Evolutionary conservation across 2,329 filamentous ascomycete genomes (phyloP).

Genomic region (Paracoccidioides brasiliensis): DNA sequence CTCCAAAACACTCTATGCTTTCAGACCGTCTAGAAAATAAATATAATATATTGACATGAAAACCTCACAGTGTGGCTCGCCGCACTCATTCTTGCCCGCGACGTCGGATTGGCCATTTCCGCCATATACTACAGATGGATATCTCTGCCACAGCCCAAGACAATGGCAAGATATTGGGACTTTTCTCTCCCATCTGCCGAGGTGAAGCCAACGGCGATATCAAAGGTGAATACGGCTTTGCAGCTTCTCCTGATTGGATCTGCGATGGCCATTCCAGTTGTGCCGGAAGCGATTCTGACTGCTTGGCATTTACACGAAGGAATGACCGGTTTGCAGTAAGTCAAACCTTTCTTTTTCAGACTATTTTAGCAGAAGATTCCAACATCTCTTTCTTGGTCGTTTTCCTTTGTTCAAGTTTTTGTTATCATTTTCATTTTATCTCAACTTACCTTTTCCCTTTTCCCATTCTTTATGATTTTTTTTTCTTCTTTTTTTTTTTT

Average conservation of each 20-base stretch:
- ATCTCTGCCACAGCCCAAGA: conserved; percentile 84
- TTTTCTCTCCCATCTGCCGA: conserved; percentile 60
- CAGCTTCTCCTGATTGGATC: conserved; percentile 77
- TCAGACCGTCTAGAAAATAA: neutral
- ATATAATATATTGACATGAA: neutral
- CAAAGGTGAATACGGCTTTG: conserved; percentile 73
- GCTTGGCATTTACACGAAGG: conserved; percentile 50
- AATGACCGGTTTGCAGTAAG: conserved; percentile 36
- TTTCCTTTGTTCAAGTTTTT: no score
- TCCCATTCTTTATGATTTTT: neutral
- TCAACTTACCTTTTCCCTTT: no score
- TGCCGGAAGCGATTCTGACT: conserved; percentile 44
- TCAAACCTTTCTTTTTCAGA: conserved; percentile 5
- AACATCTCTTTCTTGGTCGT: no score
- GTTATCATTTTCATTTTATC: neutral
- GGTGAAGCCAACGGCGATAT: conserved; percentile 33
- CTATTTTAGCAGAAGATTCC: neutral
- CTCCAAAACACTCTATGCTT: neutral
- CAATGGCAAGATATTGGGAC: conserved; percentile 88
- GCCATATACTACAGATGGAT: conserved; percentile 96
- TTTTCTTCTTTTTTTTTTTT: neutral
- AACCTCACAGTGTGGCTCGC: conserved; percentile 60
- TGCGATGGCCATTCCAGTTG: conserved; percentile 66
- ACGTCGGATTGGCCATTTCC: conserved; percentile 67
- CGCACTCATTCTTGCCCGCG: conserved; percentile 77